Evolutionary conservation across 768 basidiomycete species (phyloP).

Genomic region (Butyriboletus loyo): DNA sequence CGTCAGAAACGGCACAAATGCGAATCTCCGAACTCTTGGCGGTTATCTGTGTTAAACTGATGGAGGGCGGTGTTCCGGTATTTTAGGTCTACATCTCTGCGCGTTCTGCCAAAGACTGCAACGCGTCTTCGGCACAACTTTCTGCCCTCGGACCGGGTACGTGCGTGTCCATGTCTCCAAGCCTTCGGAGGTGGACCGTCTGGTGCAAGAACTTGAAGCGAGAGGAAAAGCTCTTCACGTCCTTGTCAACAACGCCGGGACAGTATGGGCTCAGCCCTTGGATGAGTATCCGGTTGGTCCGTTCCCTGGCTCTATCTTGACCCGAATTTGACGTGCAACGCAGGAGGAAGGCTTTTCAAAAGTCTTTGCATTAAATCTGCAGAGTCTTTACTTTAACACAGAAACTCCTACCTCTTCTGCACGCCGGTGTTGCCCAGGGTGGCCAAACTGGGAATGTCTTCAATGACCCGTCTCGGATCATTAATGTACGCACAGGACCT

Average conservation of each 20-base stretch:
- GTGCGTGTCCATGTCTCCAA: constrained; percentile 51
- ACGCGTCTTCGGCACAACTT: constrained; percentile 50
- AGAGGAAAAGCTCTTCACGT: constrained; percentile 54
- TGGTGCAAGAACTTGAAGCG: constrained; percentile 48
- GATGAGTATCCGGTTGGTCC: constrained; percentile 43
- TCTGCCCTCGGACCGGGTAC: constrained; percentile 50
- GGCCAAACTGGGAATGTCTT: constrained; percentile 36
- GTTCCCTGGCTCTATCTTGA: constrained; percentile 1
- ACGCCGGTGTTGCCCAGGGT: constrained; percentile 40
- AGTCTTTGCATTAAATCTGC: constrained; percentile 58
- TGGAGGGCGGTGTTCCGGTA: neutral
- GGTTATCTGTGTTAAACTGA: constrained; percentile 10
- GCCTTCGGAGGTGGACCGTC: constrained; percentile 48
- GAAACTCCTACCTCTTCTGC: constrained; percentile 54
- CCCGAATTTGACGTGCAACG: neutral
- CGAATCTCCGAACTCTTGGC: constrained; percentile 16
- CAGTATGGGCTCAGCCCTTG: constrained; percentile 50
- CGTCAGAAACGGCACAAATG: constrained; percentile 58
- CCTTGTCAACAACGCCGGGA: constrained; percentile 64
- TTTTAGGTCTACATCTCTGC: constrained; percentile 61
- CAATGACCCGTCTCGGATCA: constrained; percentile 53
- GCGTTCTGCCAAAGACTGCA: constrained; percentile 50
- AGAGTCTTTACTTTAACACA: constrained; percentile 67
- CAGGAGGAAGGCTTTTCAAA: constrained; percentile 60
- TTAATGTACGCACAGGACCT: constrained; percentile 44